Percentiles rank a stretch among this genome's conserved stretches.
Conservation (phyloP, 1,284 basidiomycete species). For the Ustilago nuda region DNA sequence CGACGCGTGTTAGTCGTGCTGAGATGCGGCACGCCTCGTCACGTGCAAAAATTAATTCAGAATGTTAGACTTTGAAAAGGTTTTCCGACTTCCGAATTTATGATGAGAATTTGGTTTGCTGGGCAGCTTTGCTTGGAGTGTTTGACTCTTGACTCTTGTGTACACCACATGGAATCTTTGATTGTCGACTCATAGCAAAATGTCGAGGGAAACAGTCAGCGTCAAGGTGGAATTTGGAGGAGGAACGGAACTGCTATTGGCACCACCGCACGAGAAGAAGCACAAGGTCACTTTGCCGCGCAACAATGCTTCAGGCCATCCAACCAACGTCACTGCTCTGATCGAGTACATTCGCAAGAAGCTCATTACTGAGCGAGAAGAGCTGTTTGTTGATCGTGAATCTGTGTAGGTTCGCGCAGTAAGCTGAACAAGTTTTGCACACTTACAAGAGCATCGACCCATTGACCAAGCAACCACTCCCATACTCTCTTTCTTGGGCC, state of each 20-base stretch:
- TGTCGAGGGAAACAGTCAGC: constrained; percentile 35
- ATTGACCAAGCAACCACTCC: background rate
- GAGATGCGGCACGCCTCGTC: background rate
- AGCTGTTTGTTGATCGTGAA: constrained; percentile 87
- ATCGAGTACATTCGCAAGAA: constrained; percentile 83
- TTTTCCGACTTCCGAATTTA: constrained; percentile 6
- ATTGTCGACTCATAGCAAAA: background rate
- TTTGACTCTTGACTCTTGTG: background rate
- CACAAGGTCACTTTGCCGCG: constrained; percentile 55
- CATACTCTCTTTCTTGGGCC: background rate
- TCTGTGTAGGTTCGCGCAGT: constrained; percentile 80
- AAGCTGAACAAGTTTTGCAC: background rate
- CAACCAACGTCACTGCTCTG: constrained; percentile 79
- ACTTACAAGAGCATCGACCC: too few relatives aligned
- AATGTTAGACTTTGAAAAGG: background rate
- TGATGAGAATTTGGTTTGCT: background rate
- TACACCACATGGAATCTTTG: background rate
- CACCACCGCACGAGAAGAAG: constrained; percentile 62
- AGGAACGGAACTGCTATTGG: constrained; percentile 65
- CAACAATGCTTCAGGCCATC: constrained; percentile 48
- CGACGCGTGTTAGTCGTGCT: background rate
- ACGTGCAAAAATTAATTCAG: background rate
- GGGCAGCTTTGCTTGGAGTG: too few relatives aligned
- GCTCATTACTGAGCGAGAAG: constrained; percentile 83
- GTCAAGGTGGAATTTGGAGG: constrained; percentile 59